Percentiles rank a stretch among this genome's conserved stretches.
phyloP scores from a whole-genome alignment of 2,329 filamentous ascomycete genomes.

The Mariannaea sp. region DNA sequence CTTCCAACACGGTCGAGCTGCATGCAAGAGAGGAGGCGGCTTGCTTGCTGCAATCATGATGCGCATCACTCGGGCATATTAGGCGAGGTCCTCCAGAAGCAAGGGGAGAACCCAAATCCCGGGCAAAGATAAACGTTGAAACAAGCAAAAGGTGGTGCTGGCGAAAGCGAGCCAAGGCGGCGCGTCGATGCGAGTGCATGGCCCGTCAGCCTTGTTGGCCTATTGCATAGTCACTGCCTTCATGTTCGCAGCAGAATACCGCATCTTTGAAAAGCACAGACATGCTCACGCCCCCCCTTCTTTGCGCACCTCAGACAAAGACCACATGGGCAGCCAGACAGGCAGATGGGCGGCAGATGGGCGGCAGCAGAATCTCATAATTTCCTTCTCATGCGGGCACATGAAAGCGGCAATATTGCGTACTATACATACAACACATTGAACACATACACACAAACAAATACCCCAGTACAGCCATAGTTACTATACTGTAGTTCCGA shows the following conservation, averaged over 20 bases:
- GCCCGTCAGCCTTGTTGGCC: neutral
- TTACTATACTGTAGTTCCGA: neutral
- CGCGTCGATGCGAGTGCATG: neutral
- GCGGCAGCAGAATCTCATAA: constrained; percentile 12
- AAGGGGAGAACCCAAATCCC: too few species aligned
- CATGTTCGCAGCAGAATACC: too few species aligned
- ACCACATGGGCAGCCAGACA: constrained; percentile 2
- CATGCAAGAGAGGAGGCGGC: constrained; percentile 22
- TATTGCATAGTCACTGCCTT: too few species aligned
- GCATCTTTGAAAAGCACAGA: constrained; percentile 18
- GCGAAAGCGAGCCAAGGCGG: neutral
- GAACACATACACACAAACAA: neutral
- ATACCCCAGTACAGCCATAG: neutral
- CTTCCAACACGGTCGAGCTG: constrained; percentile 13
- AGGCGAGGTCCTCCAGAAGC: constrained; percentile 4
- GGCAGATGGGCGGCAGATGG: too few species aligned
- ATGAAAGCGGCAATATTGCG: neutral
- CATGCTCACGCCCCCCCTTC: neutral
- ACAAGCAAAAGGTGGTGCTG: neutral
- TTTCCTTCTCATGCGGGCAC: neutral
- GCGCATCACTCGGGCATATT: constrained; percentile 26
- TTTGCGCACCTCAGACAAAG: neutral
- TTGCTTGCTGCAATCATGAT: constrained; percentile 32
- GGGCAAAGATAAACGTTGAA: neutral
- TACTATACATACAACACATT: too few species aligned